Conservation (phyloP, 169 alveolate genomes). For the Eimeria tenella region DNA sequence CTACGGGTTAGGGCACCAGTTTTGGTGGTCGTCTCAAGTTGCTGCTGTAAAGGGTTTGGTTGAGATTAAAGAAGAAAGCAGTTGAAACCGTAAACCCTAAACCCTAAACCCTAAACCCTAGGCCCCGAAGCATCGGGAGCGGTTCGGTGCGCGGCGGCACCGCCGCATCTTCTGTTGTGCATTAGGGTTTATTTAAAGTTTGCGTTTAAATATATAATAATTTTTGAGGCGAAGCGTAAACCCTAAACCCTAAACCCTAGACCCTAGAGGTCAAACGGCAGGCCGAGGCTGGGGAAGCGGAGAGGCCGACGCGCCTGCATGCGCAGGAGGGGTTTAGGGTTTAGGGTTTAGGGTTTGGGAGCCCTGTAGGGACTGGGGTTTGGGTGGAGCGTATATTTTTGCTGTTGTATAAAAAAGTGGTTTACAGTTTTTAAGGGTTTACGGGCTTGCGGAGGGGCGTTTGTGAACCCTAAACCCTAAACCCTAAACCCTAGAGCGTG, state of each 20-base stretch:
- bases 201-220: too few relatives aligned
- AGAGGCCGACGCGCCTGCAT: too few relatives aligned
- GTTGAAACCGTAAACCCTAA: slow-evolving; percentile 1
- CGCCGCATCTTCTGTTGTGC: too few relatives aligned
- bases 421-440: neutral
- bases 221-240: neutral
- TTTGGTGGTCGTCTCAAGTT: too few relatives aligned
- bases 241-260: slow-evolving; percentile 41
- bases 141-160: too few relatives aligned
- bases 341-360: slow-evolving; percentile 3
- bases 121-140: neutral
- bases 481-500: neutral
- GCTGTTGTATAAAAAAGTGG: neutral
- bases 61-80: neutral
- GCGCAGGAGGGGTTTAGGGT: neutral
- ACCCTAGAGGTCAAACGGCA: neutral
- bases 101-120: slow-evolving; percentile 47
- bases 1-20: too few relatives aligned
- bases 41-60: too few relatives aligned
- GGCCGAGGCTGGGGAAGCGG: too few relatives aligned
- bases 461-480: neutral
- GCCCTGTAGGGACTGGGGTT: neutral
- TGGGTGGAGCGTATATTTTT: neutral
- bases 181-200: too few relatives aligned
- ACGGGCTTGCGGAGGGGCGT: neutral